Evolutionary conservation across 768 basidiomycete genomes (phyloP).

Genomic region (Auricularia auricula-judae): DNA sequence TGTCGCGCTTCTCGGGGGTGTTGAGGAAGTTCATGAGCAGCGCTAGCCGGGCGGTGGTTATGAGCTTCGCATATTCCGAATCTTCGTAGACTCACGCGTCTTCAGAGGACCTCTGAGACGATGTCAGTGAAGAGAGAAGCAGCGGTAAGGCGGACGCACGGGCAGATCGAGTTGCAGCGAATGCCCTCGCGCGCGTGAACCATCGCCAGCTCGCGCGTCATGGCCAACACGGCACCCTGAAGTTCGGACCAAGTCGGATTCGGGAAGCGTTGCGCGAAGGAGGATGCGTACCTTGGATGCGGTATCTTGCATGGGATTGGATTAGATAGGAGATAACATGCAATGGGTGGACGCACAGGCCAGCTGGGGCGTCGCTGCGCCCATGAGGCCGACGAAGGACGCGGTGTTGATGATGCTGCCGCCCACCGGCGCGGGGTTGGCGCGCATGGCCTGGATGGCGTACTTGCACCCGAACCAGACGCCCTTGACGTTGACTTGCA

Average conservation of each 20-base stretch:
- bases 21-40: conserved; percentile 98
- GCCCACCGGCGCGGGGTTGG: conserved; percentile 70
- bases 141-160: conserved; percentile 42
- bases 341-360: conserved; percentile 56
- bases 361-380: conserved; percentile 96
- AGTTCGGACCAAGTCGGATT: background rate
- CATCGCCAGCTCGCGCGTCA: conserved; percentile 97
- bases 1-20: conserved; percentile 88
- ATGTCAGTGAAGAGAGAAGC: background rate
- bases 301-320: conserved; percentile 6
- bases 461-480: conserved; percentile 99
- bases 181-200: conserved; percentile 97
- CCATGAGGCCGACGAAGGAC: conserved; percentile 90
- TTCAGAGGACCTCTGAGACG: conserved; percentile 60
- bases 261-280: background rate
- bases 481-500: conserved; percentile 93
- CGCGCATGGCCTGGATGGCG: conserved; percentile 91
- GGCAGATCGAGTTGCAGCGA: conserved; percentile 90
- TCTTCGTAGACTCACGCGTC: conserved; percentile 53
- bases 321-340: background rate
- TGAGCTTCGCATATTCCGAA: background rate
- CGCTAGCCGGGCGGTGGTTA: conserved; percentile 33
- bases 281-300: conserved; percentile 18
- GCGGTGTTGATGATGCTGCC: conserved; percentile 98
- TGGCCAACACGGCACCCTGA: conserved; percentile 88